Base-by-base conservation (phyloP, 352 stramenopile genomes). In the Globisporangium recalcitrans region DNA sequence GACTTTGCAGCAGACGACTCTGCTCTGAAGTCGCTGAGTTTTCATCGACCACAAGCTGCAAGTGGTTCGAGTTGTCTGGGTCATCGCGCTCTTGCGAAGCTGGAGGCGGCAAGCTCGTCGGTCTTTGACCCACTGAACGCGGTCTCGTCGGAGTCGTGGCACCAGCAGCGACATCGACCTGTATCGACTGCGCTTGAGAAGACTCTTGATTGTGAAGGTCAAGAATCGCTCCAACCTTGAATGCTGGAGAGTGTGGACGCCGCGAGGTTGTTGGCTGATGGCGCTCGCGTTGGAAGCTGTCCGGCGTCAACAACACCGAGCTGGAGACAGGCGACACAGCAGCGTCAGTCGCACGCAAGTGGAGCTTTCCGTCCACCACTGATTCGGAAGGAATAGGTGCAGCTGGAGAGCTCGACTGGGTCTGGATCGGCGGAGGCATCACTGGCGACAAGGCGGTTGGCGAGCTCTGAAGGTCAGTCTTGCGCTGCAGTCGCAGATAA, bases 401-500 rank as follows among this genome's bases (percentile, higher is more conserved):
- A 48, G n/a, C 3, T 66, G 16, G 19, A n/a, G 1, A 56, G 42
- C 8, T 56, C 9, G 14, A 27, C 13, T 60, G 53, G 26, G 32
- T 60, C 32, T 48, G 24, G 19, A 49, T 58, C 44, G 44, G 38
- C 7, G 32, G 27, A 21, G 24, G 55, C 11, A 34, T 9, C 26
- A 21, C 48, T 42, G 53, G 47, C 27, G 63, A 65, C 8, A 54
- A 48, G 11, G 38, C 16, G 38, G n/a, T 16, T 46, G 65, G 60
- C 14, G 62, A 21, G 9, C 46, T 49, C 8, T 60, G 58, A 5
- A 76, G 38, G 22, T 65, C 67, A 21, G 63, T 75, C 61, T 79
- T 82, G 26, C 80, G 73, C 67, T 87, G 71, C 53, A 87, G 54
- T 48, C 70, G 72, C 14, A 69, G 67, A 27, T 84, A 78, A 9